Conservation (phyloP, 2,329 filamentous ascomycete species). For the Penicillium sp. region DNA sequence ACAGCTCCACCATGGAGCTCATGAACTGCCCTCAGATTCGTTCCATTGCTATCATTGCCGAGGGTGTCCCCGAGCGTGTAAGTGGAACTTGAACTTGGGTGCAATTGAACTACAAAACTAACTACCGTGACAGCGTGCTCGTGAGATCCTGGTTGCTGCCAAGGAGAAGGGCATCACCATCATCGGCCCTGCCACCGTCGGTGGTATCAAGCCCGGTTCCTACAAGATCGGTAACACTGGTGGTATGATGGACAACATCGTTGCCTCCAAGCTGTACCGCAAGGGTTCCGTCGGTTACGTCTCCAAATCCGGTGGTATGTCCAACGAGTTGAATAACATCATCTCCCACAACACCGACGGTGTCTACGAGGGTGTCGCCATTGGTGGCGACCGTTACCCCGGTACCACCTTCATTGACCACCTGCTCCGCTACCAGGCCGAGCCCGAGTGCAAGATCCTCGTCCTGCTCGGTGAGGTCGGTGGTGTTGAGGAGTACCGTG, state of each 20-base stretch:
- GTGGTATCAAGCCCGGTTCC: conserved; percentile 98
- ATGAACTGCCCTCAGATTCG: conserved; percentile 97
- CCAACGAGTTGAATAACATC: conserved; percentile 99
- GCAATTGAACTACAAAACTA: conserved; percentile 10
- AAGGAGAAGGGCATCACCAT: conserved; percentile 99
- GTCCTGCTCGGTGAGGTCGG: conserved; percentile 95
- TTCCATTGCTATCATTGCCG: conserved; percentile 98
- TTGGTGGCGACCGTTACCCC: conserved; percentile 98
- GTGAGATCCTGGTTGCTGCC: conserved; percentile 95
- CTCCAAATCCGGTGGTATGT: conserved; percentile 99
- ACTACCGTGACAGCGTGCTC: conserved; percentile 68
- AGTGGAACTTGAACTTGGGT: conserved; percentile 25
- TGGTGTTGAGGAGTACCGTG: conserved; percentile 99
- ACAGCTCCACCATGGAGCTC: conserved; percentile 96
- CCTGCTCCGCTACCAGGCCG: conserved; percentile 91
- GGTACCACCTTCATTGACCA: conserved; percentile 99
- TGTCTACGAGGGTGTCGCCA: conserved; percentile 98
- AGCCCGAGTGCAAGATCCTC: conserved; percentile 97
- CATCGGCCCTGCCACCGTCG: conserved; percentile 96
- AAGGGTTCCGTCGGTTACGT: conserved; percentile 98
- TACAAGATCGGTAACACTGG: conserved; percentile 99
- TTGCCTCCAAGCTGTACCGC: conserved; percentile 99
- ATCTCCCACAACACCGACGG: conserved; percentile 94
- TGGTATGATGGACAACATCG: conserved; percentile 99
- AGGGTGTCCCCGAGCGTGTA: conserved; percentile 97